phyloP scores from a whole-genome alignment of 495 filamentous ascomycete species.

The Lichina pygmaea region DNA sequence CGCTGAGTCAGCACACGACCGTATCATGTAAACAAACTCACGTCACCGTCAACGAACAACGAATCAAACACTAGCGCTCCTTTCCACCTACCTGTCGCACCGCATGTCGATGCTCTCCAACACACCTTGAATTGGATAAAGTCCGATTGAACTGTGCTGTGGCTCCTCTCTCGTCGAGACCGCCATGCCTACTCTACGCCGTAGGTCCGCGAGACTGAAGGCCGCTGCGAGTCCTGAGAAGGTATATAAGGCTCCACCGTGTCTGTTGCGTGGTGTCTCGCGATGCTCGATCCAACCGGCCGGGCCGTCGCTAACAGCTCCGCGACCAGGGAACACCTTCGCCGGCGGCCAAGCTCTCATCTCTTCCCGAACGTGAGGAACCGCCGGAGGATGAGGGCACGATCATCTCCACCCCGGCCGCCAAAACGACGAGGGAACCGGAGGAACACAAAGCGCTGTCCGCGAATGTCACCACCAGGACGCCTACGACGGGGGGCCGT shows the following conservation, averaged over 20 bases:
- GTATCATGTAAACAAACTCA: no score
- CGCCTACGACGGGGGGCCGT: constrained; percentile 16
- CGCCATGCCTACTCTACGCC: constrained; percentile 13
- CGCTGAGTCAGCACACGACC: no score
- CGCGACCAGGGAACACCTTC: constrained; percentile 1
- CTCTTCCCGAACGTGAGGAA: constrained; percentile 19
- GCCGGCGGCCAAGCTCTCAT: constrained; percentile 10
- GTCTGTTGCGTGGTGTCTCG: not conserved
- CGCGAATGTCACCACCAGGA: constrained; percentile 16
- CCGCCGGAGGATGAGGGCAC: constrained; percentile 3
- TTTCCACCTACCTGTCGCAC: no score
- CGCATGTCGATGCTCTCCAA: no score
- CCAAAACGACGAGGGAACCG: constrained; percentile 10
- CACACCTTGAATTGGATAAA: no score
- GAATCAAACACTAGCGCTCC: no score
- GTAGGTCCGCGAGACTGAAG: constrained; percentile 7
- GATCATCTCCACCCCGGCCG: constrained; percentile 17
- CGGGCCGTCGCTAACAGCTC: not conserved
- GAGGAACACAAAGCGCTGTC: not conserved
- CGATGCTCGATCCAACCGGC: not conserved
- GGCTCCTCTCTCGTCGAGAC: no score
- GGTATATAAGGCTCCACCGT: constrained; percentile 2
- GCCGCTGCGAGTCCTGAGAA: constrained; percentile 4
- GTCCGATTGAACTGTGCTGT: no score
- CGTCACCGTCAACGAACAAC: no score